Evolutionary conservation across 129 eudicot genomes (phyloP), one percentile per base, ranked within the genome.

Genomic region (Tagetes erecta): DNA sequence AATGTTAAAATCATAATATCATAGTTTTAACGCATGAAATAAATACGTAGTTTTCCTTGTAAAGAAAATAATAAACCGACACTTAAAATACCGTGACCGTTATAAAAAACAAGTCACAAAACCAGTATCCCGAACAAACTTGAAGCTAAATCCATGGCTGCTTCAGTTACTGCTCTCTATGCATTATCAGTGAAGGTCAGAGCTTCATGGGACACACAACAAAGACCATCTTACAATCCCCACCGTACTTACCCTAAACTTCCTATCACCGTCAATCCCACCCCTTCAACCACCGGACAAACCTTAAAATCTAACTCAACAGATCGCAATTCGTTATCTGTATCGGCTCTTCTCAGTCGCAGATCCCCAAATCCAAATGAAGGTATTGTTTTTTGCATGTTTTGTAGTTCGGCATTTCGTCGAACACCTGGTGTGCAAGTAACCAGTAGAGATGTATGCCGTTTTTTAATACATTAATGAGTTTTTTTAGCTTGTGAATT

Each of bases 151-250:
- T 49, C 78, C 78, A 79, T 79, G 83, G 73, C 83, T 44, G 31
- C 74, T 44, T 42, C 71, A 0, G 53, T 38, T 0, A 77, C 63
- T 5, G 78, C 64, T 53, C 51, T 72, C 39, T 69, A 79, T 57
- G 60, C 78, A 30, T 56, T 79, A 11, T 55, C 83, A 35, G 59
- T 78, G 34, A 68, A 65, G 57, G 80, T 85, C 27, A 78, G 78
- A 87, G 92, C 92, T 66, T 85, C 96, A 64, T 78, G 84, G 75
- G 93, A 94, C 88, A 85, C 84, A 8, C 92, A 71, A 3, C 90
- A 83, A 44, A 81, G 87, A 64, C 85, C 82, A 11, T 76, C 97
- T 8, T 88, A 90, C 89, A 88, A 76, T 57, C 95, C 88, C 53
- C 95, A 88, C 57, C 93, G 93, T 4, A 90, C 95, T 31, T 71